Percentiles rank a stretch among this genome's conserved stretches.
phyloP scores from a whole-genome alignment of 2,329 filamentous ascomycete genomes.

The Xylariaceae sp. region DNA sequence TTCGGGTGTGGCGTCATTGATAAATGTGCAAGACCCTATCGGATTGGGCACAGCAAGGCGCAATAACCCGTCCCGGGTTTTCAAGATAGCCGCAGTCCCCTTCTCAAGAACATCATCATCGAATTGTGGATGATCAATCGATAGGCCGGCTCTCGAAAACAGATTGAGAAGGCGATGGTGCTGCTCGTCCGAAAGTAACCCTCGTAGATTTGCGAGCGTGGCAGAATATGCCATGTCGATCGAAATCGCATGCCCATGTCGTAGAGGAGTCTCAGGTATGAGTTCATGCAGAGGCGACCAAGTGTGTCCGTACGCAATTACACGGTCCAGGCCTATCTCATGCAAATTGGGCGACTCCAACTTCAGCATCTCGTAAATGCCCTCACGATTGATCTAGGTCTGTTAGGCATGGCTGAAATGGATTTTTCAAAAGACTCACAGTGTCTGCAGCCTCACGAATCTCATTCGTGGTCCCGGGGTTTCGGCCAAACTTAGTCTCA shows the following conservation, averaged over 20 bases:
- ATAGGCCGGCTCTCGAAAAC: slow-evolving; percentile 67
- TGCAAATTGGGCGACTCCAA: slow-evolving; percentile 71
- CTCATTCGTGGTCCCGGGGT: slow-evolving; percentile 53
- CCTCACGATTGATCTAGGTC: slow-evolving; percentile 59
- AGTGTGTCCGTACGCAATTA: slow-evolving; percentile 72
- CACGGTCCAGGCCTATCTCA: slow-evolving; percentile 68
- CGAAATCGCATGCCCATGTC: slow-evolving; percentile 71
- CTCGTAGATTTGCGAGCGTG: slow-evolving; percentile 62
- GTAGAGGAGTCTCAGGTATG: slow-evolving; percentile 63
- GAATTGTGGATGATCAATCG: slow-evolving; percentile 69
- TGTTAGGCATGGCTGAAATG: neutral
- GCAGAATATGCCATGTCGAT: slow-evolving; percentile 76
- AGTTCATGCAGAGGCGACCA: slow-evolving; percentile 74
- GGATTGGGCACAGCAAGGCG: slow-evolving; percentile 68
- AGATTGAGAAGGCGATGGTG: slow-evolving; percentile 62
- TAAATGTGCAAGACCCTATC: slow-evolving; percentile 63
- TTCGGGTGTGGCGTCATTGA: slow-evolving; percentile 63
- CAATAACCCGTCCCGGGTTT: slow-evolving; percentile 67
- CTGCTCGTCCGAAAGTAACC: slow-evolving; percentile 58
- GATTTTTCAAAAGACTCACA: slow-evolving; percentile 10
- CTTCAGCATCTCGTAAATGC: slow-evolving; percentile 71
- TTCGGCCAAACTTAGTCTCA: slow-evolving; percentile 60
- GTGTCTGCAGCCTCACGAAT: slow-evolving; percentile 58
- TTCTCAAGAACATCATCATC: slow-evolving; percentile 63
- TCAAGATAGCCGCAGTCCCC: slow-evolving; percentile 66